phyloP scores from a whole-genome alignment of 345 rosid species.

The Euphorbia lathyris region DNA sequence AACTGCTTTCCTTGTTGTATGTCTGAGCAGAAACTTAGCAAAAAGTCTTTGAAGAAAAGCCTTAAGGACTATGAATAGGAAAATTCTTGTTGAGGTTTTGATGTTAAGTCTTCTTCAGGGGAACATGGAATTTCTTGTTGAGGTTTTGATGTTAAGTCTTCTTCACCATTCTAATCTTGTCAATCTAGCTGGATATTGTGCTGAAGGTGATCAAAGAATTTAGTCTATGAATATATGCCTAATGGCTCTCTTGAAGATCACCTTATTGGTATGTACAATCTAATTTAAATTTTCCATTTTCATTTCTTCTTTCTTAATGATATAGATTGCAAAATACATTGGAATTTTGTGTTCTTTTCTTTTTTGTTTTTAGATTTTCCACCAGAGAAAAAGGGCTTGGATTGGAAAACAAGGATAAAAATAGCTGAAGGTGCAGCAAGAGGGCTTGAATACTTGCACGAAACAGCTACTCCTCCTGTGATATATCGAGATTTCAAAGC shows the following conservation, averaged over 20 bases:
- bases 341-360: not conserved
- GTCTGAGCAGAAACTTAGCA: slow-evolving; percentile 38
- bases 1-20: slow-evolving; percentile 60
- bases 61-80: slow-evolving; percentile 49
- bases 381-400: slow-evolving; percentile 43
- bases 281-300: not conserved
- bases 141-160: slow-evolving; percentile 70
- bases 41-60: slow-evolving; percentile 59
- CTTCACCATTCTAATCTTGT: slow-evolving; percentile 68
- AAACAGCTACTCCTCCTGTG: slow-evolving; percentile 65
- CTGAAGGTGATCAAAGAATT: slow-evolving; percentile 71
- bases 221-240: slow-evolving; percentile 67
- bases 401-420: slow-evolving; percentile 75
- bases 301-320: not conserved
- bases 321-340: not conserved
- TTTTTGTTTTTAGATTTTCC: slow-evolving; percentile 44
- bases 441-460: slow-evolving; percentile 83
- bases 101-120: no score
- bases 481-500: slow-evolving; percentile 82
- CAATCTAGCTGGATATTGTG: slow-evolving; percentile 70
- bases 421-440: slow-evolving; percentile 69
- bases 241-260: slow-evolving; percentile 77
- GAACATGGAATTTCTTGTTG: slow-evolving; percentile 73
- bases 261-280: slow-evolving; percentile 52
- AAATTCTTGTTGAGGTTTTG: no score